phyloP scores from a whole-genome alignment of 2,329 filamentous ascomycete species.

The Mariannaea elegans region DNA sequence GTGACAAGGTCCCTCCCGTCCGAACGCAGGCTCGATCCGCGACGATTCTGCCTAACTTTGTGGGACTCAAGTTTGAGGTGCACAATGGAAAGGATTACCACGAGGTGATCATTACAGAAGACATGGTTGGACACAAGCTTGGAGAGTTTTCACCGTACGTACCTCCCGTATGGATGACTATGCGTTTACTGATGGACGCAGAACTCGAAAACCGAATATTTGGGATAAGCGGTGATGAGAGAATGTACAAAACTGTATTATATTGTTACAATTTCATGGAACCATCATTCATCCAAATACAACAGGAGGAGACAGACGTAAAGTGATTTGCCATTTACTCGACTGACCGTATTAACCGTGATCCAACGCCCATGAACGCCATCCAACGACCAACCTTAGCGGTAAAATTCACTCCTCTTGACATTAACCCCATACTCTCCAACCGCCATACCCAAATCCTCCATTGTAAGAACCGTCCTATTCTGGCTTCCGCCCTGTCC shows the following conservation, averaged over 20 bases:
- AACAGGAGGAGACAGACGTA: conserved; percentile 14
- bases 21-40: conserved; percentile 87
- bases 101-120: conserved; percentile 85
- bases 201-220: conserved; percentile 67
- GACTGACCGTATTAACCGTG: conserved; percentile 19
- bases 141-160: conserved; percentile 91
- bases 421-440: conserved; percentile 98
- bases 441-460: conserved; percentile 97
- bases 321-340: conserved; percentile 22
- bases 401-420: conserved; percentile 96
- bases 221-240: conserved; percentile 53
- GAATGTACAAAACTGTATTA: conserved; percentile 46
- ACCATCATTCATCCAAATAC: neutral
- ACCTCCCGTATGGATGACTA: neutral
- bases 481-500: conserved; percentile 90
- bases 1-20: conserved; percentile 75
- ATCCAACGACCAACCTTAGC: conserved; percentile 55
- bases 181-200: conserved; percentile 38
- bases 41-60: conserved; percentile 91
- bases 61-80: conserved; percentile 87
- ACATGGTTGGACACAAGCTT: conserved; percentile 96
- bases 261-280: conserved; percentile 11
- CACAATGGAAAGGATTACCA: conserved; percentile 91
- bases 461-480: conserved; percentile 95
- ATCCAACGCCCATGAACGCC: conserved; percentile 33